Percentiles rank a stretch among this genome's conserved stretches.
phyloP scores from a whole-genome alignment of 2,329 filamentous ascomycete species.

The Akanthomyces lecanii region DNA sequence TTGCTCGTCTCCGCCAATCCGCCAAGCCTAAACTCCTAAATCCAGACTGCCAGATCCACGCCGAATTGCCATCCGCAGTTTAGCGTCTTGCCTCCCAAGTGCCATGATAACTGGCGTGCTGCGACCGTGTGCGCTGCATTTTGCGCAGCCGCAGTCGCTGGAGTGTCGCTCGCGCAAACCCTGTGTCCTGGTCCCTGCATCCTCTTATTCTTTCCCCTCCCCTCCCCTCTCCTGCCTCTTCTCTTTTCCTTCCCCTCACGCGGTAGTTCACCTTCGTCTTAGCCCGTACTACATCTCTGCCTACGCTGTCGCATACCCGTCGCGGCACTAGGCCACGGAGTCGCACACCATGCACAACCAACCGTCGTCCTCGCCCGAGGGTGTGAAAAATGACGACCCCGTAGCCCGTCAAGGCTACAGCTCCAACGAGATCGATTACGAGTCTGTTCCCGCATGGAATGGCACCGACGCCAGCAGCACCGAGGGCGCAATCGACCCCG shows the following conservation, averaged over 20 bases:
- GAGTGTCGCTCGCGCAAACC: background rate
- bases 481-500: conserved; percentile 40
- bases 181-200: background rate
- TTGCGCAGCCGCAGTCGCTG: background rate
- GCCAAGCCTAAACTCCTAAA: conserved; percentile 2
- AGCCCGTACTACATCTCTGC: background rate
- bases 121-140: background rate
- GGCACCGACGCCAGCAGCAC: conserved; percentile 6
- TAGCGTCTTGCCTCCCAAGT: conserved; percentile 4
- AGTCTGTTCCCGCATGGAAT: conserved; percentile 14
- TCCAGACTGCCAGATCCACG: conserved; percentile 12
- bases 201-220: background rate
- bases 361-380: background rate
- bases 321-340: conserved; percentile 1
- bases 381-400: conserved; percentile 5
- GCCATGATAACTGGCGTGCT: conserved; percentile 5
- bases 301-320: background rate
- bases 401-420: conserved; percentile 8
- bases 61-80: conserved; percentile 8
- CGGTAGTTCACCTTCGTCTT: background rate
- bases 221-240: background rate
- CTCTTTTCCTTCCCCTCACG: background rate
- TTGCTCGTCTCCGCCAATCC: background rate
- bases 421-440: conserved; percentile 9
- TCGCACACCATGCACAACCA: conserved; percentile 1